Evolutionary conservation across 2,329 filamentous ascomycete genomes (phyloP).

Genomic region (Septoria petroselini): DNA sequence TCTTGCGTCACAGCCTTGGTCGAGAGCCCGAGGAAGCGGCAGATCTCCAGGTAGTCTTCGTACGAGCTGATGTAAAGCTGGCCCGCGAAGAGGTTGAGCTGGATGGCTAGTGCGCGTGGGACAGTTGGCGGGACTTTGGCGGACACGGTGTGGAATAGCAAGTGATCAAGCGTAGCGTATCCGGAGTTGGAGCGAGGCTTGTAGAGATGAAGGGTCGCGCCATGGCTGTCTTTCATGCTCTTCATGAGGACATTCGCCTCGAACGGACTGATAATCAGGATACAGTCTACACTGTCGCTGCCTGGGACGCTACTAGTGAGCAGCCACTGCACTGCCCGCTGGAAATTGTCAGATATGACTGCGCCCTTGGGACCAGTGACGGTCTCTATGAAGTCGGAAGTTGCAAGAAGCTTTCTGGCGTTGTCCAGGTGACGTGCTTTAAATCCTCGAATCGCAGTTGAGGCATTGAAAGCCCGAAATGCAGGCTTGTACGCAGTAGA

Average conservation of each 20-base stretch:
- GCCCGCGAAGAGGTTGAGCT: slow-evolving; percentile 66
- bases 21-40: slow-evolving; percentile 52
- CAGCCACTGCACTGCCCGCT: slow-evolving; percentile 56
- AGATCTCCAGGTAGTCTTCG: slow-evolving; percentile 54
- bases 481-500: slow-evolving; percentile 33
- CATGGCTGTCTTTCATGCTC: slow-evolving; percentile 37
- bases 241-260: slow-evolving; percentile 57
- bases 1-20: slow-evolving; percentile 2
- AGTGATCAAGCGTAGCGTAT: slow-evolving; percentile 44
- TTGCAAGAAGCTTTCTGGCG: slow-evolving; percentile 20
- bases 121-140: slow-evolving; percentile 28
- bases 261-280: slow-evolving; percentile 59
- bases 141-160: slow-evolving; percentile 43
- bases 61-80: slow-evolving; percentile 60
- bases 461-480: slow-evolving; percentile 11
- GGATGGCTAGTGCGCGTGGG: slow-evolving; percentile 18
- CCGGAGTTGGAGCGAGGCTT: slow-evolving; percentile 46
- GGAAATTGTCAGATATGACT: slow-evolving; percentile 45
- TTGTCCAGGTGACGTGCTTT: neutral
- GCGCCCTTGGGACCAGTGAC: slow-evolving; percentile 2
- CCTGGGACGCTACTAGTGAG: slow-evolving; percentile 37
- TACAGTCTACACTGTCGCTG: slow-evolving; percentile 18
- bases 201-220: slow-evolving; percentile 49
- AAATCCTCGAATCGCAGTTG: slow-evolving; percentile 13
- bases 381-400: slow-evolving; percentile 18